Conservation (phyloP, 2,329 filamentous ascomycete genomes). For the Aspergillus unguis region DNA sequence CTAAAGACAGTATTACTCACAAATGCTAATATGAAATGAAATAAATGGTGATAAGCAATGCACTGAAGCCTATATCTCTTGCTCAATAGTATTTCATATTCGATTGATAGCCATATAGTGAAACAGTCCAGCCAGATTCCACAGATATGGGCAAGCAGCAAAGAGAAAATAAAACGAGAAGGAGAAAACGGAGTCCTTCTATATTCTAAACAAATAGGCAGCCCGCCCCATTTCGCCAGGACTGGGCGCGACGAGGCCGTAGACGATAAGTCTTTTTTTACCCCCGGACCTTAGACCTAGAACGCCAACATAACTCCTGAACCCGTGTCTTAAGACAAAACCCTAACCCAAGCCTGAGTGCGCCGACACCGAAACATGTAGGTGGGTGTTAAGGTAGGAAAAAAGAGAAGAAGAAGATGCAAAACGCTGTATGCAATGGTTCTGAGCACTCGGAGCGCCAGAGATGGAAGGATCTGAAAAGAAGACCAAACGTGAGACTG, state of each 20-base stretch:
- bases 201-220: conserved; percentile 1
- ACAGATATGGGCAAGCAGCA: not conserved
- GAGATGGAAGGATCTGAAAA: not conserved
- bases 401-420: not conserved
- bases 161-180: not conserved
- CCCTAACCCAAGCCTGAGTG: conserved; percentile 3
- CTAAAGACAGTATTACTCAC: too few species aligned
- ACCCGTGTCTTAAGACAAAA: not conserved
- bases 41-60: not conserved
- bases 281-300: not conserved
- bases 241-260: not conserved
- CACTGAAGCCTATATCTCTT: not conserved
- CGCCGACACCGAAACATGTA: not conserved
- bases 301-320: conserved; percentile 7
- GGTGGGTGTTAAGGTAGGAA: not conserved
- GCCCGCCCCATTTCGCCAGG: conserved; percentile 3
- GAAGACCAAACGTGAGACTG: conserved; percentile 2
- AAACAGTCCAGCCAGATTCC: conserved; percentile 4
- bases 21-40: not conserved
- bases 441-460: too few species aligned
- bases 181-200: not conserved
- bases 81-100: not conserved
- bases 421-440: not conserved
- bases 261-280: conserved; percentile 2
- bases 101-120: not conserved